Conservation (phyloP, 176 grass and related monocot genomes). For the Hsuehochloa calcarea region DNA sequence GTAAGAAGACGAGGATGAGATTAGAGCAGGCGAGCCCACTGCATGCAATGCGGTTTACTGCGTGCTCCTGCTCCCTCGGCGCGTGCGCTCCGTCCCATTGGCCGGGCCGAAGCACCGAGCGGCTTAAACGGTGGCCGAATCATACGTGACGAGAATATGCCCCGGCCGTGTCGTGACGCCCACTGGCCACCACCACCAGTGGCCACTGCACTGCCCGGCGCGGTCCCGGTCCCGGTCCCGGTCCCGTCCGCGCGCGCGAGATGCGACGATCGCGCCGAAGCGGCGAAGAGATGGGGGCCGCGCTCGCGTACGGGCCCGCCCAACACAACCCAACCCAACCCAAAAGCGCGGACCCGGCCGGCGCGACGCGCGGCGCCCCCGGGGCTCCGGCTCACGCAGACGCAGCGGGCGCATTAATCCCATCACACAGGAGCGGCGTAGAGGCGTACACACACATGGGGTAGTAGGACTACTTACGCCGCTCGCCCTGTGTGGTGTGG, state of each 20-base stretch:
- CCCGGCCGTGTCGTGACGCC: neutral
- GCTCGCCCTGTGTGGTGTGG: neutral
- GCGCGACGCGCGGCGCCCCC: neutral
- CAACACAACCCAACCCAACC: too few species aligned
- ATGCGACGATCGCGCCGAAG: neutral
- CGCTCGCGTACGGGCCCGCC: neutral
- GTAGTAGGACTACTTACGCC: neutral
- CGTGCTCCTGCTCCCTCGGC: neutral
- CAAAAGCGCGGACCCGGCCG: neutral
- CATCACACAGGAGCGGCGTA: neutral
- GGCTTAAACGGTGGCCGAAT: neutral
- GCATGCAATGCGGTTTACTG: neutral
- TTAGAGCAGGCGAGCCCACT: too few species aligned
- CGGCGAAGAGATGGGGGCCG: neutral
- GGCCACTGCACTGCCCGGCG: neutral
- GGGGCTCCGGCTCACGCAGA: neutral
- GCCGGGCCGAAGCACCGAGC: neutral
- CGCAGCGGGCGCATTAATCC: neutral
- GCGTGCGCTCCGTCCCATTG: neutral
- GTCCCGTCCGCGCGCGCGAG: neutral
- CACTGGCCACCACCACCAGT: too few species aligned
- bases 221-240: slow-evolving; percentile 13
- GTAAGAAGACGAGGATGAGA: neutral
- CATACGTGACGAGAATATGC: neutral
- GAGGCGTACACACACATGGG: neutral